These are phyloP conservation scores for Filosporella fistucella DNA, from an alignment of 495 filamentous ascomycete species.

Conservation along the genomic window DNA sequence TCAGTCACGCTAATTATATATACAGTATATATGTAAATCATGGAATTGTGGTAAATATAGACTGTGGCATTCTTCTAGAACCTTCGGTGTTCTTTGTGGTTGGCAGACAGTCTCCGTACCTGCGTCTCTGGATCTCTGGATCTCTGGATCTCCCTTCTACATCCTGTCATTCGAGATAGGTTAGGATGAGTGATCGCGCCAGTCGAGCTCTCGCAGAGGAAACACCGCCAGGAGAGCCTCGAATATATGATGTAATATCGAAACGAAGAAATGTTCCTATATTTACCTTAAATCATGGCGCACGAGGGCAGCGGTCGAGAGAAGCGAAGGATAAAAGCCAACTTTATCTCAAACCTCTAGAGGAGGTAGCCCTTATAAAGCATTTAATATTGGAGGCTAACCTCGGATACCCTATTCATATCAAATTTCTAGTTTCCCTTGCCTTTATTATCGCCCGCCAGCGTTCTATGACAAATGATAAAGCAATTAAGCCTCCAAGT, in stretches of 20 bases:
- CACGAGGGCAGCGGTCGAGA: not conserved
- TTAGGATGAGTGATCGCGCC: not conserved
- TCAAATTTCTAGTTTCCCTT: not conserved
- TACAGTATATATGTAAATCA: too few species aligned
- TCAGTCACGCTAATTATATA: too few species aligned
- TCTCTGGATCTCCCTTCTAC: not conserved
- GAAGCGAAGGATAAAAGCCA: not conserved
- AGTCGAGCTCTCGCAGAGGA: not conserved
- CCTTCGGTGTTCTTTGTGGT: not conserved
- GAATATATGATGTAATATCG: not conserved
- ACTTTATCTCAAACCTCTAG: not conserved
- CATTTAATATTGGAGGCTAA: not conserved
- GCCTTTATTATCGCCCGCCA: not conserved
- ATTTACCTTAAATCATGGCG: not conserved
- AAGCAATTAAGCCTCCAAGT: constrained; percentile 4
- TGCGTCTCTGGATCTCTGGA: too few species aligned
- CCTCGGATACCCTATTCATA: not conserved
- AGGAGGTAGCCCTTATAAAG: not conserved
- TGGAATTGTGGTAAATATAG: too few species aligned
- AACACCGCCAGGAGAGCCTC: not conserved
- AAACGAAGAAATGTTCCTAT: not conserved
- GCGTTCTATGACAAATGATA: not conserved
- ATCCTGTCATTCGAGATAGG: not conserved
- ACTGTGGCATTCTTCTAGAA: not conserved
- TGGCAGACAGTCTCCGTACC: too few species aligned